phyloP scores from a whole-genome alignment of 345 rosid genomes.

The Eucalyptus pauciflora region DNA sequence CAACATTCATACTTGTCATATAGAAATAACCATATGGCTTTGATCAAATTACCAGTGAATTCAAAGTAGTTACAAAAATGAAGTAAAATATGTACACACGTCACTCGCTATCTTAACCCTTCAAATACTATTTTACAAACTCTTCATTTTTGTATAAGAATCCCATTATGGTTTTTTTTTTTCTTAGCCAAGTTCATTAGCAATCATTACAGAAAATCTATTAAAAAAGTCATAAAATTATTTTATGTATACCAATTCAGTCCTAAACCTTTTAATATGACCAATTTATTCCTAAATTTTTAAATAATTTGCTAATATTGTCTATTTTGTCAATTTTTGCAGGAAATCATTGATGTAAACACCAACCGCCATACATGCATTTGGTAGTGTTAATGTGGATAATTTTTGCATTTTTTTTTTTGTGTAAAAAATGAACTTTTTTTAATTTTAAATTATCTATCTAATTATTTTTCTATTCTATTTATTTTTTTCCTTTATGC shows the following conservation, averaged over 20 bases:
- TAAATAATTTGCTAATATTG: not conserved
- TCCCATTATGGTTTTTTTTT: not conserved
- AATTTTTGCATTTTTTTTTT: too few species aligned
- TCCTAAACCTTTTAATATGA: too few species aligned
- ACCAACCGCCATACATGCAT: fast-evolving
- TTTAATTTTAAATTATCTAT: too few species aligned
- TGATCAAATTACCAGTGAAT: not conserved
- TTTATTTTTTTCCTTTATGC: not conserved
- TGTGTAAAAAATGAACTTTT: too few species aligned
- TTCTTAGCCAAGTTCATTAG: not conserved
- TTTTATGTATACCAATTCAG: fast-evolving
- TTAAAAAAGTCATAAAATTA: too few species aligned
- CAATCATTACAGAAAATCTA: too few species aligned
- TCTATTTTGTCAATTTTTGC: too few species aligned
- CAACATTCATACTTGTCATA: not conserved
- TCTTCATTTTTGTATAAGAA: not conserved
- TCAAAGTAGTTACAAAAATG: not conserved
- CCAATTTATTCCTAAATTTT: not conserved
- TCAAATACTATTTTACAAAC: not conserved
- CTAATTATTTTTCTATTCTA: too few species aligned
- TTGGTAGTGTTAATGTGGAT: fast-evolving
- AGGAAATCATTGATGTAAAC: fast-evolving
- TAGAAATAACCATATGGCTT: not conserved
- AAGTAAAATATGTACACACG: not conserved
- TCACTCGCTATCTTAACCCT: not conserved